phyloP scores from a whole-genome alignment of 2,329 filamentous ascomycete genomes.

The Colletotrichum salicis region DNA sequence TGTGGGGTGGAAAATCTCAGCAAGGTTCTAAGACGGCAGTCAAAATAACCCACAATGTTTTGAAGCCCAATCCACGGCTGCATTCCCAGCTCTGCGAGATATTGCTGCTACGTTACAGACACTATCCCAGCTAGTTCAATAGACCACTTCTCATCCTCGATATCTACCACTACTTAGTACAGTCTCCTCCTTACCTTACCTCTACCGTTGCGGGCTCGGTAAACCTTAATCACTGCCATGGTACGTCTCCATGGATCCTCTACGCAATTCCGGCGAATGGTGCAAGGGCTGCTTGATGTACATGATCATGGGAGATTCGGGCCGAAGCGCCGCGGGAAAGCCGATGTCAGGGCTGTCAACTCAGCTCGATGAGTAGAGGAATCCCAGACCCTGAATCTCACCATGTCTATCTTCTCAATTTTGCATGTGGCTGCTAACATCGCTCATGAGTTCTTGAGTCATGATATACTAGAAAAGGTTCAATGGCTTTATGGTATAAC shows the following conservation, averaged over 20 bases:
- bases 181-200: too few species aligned
- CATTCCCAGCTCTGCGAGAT: background rate
- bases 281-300: background rate
- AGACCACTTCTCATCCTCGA: too few species aligned
- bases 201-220: too few species aligned
- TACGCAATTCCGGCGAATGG: too few species aligned
- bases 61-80: background rate
- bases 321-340: background rate
- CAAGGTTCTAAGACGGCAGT: constrained; percentile 13
- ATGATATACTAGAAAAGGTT: background rate
- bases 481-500: background rate
- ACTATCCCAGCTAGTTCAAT: too few species aligned
- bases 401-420: background rate
- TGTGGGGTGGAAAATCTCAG: constrained; percentile 26
- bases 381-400: background rate
- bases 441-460: background rate
- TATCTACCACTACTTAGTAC: too few species aligned
- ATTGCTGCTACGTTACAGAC: too few species aligned
- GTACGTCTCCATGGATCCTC: too few species aligned
- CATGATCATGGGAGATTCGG: background rate
- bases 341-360: background rate
- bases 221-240: too few species aligned
- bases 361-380: background rate
- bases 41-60: background rate
- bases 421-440: background rate